Percentiles rank a stretch among this genome's conserved stretches.
These are phyloP conservation scores for Rhodotorula sp. DNA, from an alignment of 1,284 basidiomycete genomes.

Conservation along the genomic window DNA sequence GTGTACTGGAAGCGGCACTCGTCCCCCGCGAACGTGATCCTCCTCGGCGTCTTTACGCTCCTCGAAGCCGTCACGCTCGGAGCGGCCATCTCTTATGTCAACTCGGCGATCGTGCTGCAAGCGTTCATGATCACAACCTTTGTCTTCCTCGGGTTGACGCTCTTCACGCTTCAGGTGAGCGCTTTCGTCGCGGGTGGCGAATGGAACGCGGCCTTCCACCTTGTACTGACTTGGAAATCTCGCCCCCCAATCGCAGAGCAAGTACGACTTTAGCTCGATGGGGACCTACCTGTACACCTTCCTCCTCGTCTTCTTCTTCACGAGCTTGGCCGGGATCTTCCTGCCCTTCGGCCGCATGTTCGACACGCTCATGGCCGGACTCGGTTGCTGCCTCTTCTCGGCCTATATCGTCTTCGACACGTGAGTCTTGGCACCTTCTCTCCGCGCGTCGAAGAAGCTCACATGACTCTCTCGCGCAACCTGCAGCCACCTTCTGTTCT, in stretches of 20 bases:
- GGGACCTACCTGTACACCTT: constrained; percentile 78
- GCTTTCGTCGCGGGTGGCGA: neutral
- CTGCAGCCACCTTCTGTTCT: constrained; percentile 66
- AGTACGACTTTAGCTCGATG: constrained; percentile 85
- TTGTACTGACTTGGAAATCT: neutral
- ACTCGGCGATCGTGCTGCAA: constrained; percentile 75
- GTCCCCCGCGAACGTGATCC: constrained; percentile 66
- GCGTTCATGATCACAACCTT: constrained; percentile 83
- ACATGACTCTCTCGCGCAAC: neutral
- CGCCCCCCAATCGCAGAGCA: constrained; percentile 27
- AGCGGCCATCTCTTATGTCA: constrained; percentile 70
- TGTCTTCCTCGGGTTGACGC: constrained; percentile 77
- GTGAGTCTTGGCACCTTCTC: neutral
- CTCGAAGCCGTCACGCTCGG: constrained; percentile 79
- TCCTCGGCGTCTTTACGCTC: constrained; percentile 73
- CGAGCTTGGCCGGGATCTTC: constrained; percentile 73
- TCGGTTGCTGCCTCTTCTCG: constrained; percentile 78
- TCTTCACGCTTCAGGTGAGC: constrained; percentile 62
- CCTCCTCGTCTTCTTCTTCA: constrained; percentile 65
- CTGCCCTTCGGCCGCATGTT: constrained; percentile 73
- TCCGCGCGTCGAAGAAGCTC: too few species aligned
- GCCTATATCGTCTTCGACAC: constrained; percentile 70
- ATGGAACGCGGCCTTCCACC: neutral
- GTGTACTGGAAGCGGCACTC: constrained; percentile 85
- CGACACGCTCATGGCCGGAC: constrained; percentile 73